Base-by-base conservation (phyloP, 179 eudicot species). In the Dionaea muscipula region DNA sequence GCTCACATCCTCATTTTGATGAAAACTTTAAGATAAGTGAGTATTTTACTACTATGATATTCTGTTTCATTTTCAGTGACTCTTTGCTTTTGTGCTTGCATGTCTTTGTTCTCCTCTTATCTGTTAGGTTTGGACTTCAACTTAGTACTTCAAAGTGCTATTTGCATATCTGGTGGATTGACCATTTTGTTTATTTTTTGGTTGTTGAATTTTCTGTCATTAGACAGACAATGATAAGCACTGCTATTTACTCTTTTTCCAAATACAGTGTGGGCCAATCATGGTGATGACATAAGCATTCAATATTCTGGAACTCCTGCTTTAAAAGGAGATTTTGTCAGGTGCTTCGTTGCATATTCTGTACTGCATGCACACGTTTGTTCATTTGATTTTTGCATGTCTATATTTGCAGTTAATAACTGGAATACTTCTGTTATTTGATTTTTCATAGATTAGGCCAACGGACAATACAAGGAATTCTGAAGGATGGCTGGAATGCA, bases 231-330 rank as follows among this genome's bases (percentile, higher is more conserved):
- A n/a, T n/a, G n/a, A n/a, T n/a, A n/a, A n/a, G n/a, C n/a, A n/a
- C n/a, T n/a, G n/a, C n/a, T 39, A 39, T 39, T 39, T 3, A 9
- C 43, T 47, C 23, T 16, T 14, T 22, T 57, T 40, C 57, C 50
- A 53, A 54, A 25, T 63, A 10, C 17, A 91, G 98, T 87, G 70
- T 91, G 98, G 98, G 98, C 95, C 24, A 82, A 84, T 66, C 98
- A 91, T 59, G 98, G 98, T 47, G 98, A 91, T 70, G 95, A 91
- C 53, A 70, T 91, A 57, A 91, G 98, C 81, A 82, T 78, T 63
- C 95, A 91, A 71, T 91, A 91, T 73, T 81, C 95, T 68, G 98
- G 95, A 38, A 91, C 98, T 66, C 88, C 86, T 55, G 98, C 98
- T 67, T 66, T 91, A 43, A 91, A 91, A 74, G 94, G 95, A 67